phyloP scores from a whole-genome alignment of 208 protist species.

The Leishmania turanica region DNA sequence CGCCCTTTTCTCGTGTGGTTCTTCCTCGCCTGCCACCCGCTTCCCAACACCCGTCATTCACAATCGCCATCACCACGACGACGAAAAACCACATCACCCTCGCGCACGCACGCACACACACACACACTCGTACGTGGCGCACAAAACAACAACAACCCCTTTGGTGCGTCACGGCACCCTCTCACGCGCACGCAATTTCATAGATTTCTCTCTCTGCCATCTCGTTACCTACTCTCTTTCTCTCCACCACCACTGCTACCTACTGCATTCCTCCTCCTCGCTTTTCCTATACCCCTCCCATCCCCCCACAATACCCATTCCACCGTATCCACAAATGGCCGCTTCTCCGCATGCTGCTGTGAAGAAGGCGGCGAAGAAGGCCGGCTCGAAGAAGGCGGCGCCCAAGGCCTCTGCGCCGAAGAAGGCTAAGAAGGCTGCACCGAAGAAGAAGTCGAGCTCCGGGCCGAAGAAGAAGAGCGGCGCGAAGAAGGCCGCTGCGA shows the following conservation, averaged over 20 bases:
- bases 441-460: slow-evolving; percentile 30
- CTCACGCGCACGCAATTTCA: background rate
- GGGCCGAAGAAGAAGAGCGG: slow-evolving; percentile 2
- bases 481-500: background rate
- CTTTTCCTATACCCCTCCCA: background rate
- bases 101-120: background rate
- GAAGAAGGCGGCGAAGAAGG: slow-evolving; percentile 37
- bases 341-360: slow-evolving; percentile 19
- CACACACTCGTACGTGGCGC: background rate
- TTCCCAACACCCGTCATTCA: background rate
- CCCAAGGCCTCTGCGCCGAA: slow-evolving; percentile 31
- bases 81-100: background rate
- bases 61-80: background rate
- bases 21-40: background rate
- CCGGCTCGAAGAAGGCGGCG: slow-evolving; percentile 9
- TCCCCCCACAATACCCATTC: background rate
- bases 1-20: background rate
- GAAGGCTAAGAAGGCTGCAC: slow-evolving; percentile 34
- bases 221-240: background rate
- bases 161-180: background rate
- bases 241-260: background rate
- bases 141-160: background rate
- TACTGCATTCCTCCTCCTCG: background rate
- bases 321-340: slow-evolving; percentile 3
- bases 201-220: background rate